phyloP scores from a whole-genome alignment of 345 rosid species.

The Bretschneidera sinensis region DNA sequence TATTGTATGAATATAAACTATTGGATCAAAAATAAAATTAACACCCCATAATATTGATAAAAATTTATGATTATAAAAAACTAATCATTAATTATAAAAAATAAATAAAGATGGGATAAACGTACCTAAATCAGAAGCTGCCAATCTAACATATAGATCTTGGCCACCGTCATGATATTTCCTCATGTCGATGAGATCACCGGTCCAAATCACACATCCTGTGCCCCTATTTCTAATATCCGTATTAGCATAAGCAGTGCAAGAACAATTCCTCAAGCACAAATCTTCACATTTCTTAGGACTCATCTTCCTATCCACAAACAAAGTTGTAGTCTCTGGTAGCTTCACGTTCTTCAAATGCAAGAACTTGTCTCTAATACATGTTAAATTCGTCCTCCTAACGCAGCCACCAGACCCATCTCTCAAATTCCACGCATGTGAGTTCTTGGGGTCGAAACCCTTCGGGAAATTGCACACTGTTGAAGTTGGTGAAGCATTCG shows the following conservation, averaged over 20 bases:
- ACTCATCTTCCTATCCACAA: constrained; percentile 34
- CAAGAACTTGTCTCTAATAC: constrained; percentile 50
- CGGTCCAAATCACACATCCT: constrained; percentile 55
- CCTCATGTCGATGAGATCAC: constrained; percentile 35
- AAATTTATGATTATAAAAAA: too few species aligned
- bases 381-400: constrained; percentile 43
- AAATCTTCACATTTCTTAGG: constrained; percentile 28
- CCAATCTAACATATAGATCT: constrained; percentile 65
- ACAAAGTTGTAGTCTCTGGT: constrained; percentile 49
- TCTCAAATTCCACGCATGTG: constrained; percentile 48
- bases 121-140: constrained; percentile 77
- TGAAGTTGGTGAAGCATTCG: constrained; percentile 69
- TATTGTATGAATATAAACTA: too few species aligned
- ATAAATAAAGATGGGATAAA: constrained; percentile 3
- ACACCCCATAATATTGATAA: too few species aligned
- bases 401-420: constrained; percentile 70
- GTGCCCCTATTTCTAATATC: constrained; percentile 32
- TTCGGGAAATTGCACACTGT: constrained; percentile 54
- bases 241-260: constrained; percentile 38
- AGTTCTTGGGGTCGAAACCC: constrained; percentile 58
- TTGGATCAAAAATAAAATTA: too few species aligned
- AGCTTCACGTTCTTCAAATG: constrained; percentile 52
- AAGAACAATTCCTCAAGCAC: constrained; percentile 41
- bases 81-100: not conserved
- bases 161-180: constrained; percentile 49